Base-by-base conservation (phyloP, 2,329 filamentous ascomycete genomes). In the Sclerotinia nivalis region DNA sequence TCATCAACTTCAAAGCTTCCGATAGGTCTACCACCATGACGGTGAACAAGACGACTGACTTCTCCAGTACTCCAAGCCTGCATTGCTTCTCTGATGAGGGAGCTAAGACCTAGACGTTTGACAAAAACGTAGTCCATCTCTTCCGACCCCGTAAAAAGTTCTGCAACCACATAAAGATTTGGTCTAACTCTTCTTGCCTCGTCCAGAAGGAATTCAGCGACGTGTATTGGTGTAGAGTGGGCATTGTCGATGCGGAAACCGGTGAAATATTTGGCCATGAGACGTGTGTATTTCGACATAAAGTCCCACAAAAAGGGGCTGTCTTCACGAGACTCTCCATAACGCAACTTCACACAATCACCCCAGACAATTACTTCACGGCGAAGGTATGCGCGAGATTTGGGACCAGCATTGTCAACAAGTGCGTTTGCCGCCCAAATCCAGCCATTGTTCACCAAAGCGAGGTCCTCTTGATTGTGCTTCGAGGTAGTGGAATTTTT, bases 241-340 rank as follows among this genome's bases (percentile, higher is more conserved):
- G 93, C 97, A 78, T 99, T 99, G 82, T 99, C 96, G 76, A 99
- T 97, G 58, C 96, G 92, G 82, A 99, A 95, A 8, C 94, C 96
- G 56, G 90, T 89, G 80, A 99, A 99, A 80, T 97, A 94, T 78
- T 94, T 97, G 70, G 96, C 96, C 85, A 99, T 90, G 78, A 96
- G 86, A 50, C 91, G 89, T 5, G 94, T 96, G 79, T 99, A 99
- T 75, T 91, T 89, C 50, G 92, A 92, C 93, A 99, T 99, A 79
- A 93, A 93, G 12, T 97, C 89, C 96, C 96, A 99, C 12, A 99
- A 84, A 83, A 89, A 99, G 0, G 96, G 95, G 76, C 91, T 98
- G 79, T 98, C 96, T 67, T 94, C 82, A 0, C 91, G 91, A 0
- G 88, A 85, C 37, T 83, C 85, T 47, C 96, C 96, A 78, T 98